A percentile compares a stretch with the other conserved stretches of the same genome.
These are phyloP conservation scores for Chrysochromulina parva DNA, from an alignment of 78 protist species.

Conservation along the genomic window DNA sequence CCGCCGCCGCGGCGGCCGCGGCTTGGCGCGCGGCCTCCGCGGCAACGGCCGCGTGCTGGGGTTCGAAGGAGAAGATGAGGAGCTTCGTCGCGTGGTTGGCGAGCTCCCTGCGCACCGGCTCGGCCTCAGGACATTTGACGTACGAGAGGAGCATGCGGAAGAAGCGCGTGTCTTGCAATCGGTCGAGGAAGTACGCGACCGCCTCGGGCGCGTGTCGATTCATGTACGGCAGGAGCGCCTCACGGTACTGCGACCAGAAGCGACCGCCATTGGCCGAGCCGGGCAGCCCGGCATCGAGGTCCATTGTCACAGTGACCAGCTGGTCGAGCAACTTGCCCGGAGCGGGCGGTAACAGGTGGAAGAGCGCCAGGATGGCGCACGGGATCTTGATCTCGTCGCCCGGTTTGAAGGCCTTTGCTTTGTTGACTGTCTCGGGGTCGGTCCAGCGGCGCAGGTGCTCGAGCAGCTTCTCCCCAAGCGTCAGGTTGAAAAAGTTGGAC, in stretches of 20 bases:
- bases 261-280: neutral
- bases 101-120: constrained; percentile 33
- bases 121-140: neutral
- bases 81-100: neutral
- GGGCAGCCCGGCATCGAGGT: constrained; percentile 58
- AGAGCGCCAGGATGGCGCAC: constrained; percentile 75
- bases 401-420: constrained; percentile 1
- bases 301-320: constrained; percentile 47
- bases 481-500: constrained; percentile 78
- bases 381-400: constrained; percentile 52
- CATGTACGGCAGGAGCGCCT: constrained; percentile 73
- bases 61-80: neutral
- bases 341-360: constrained; percentile 84
- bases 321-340: constrained; percentile 68
- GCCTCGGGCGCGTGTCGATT: constrained; percentile 67
- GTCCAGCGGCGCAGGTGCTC: constrained; percentile 79
- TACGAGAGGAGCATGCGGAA: neutral
- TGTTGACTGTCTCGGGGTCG: constrained; percentile 53
- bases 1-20: neutral
- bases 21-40: too few species aligned
- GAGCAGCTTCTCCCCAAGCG: constrained; percentile 84
- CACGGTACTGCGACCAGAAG: constrained; percentile 59
- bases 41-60: neutral
- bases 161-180: neutral
- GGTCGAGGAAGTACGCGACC: constrained; percentile 63